Percentiles rank a stretch among this genome's conserved stretches.
phyloP scores from a whole-genome alignment of 176 grass and related monocot genomes.

The Aegilops bicornis region DNA sequence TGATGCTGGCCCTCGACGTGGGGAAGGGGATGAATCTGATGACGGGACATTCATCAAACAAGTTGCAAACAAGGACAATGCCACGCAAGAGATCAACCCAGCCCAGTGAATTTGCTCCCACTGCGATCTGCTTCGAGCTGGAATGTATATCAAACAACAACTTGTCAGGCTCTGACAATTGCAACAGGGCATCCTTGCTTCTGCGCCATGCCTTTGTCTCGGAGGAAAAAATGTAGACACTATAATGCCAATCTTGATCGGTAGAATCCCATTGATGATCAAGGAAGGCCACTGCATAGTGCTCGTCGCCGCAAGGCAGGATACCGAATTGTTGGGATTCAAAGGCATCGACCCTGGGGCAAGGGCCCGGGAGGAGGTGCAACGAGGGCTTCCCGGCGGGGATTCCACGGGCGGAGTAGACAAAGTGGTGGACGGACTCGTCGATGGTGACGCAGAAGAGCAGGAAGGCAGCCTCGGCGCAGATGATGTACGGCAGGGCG shows the following conservation, averaged over 20 bases:
- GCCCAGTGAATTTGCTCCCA: background rate
- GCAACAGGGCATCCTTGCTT: background rate
- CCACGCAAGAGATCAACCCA: background rate
- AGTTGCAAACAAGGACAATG: background rate
- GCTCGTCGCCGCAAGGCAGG: background rate
- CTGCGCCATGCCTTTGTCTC: background rate
- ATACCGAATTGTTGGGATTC: background rate
- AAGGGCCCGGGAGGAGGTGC: background rate
- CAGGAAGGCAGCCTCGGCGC: background rate
- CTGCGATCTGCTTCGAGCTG: background rate
- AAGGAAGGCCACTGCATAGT: background rate
- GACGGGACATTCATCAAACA: background rate
- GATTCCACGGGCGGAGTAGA: background rate
- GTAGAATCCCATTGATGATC: background rate
- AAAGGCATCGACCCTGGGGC: background rate
- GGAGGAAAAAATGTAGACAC: background rate
- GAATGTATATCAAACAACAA: background rate
- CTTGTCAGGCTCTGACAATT: background rate
- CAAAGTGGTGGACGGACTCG: background rate
- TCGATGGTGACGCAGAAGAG: background rate
- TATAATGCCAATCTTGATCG: background rate
- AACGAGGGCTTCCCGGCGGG: background rate
- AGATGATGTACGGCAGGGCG: background rate
- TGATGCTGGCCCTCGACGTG: background rate
- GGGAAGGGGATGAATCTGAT: background rate